Evolutionary conservation across 2,329 filamentous ascomycete genomes (phyloP).

Genomic region (Pyrenophora tritici-repentis): DNA sequence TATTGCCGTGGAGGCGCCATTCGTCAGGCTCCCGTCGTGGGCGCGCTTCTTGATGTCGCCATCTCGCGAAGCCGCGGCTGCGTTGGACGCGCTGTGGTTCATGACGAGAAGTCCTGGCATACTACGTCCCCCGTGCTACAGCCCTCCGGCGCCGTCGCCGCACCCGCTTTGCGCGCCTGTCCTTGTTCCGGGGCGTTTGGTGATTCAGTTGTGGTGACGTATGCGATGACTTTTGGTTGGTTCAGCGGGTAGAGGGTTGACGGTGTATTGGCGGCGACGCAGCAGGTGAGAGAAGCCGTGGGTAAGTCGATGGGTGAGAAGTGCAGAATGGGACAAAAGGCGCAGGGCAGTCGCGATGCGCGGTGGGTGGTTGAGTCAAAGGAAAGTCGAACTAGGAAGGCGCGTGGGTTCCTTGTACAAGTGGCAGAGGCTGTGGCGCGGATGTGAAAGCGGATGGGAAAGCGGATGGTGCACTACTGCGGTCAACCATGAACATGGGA

Average conservation of each 20-base stretch:
- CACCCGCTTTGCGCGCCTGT: conserved; percentile 20
- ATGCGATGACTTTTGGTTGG: not conserved
- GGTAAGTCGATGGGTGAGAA: not conserved
- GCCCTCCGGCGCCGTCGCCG: conserved; percentile 40
- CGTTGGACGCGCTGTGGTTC: conserved; percentile 51
- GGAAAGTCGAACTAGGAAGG: conserved; percentile 7
- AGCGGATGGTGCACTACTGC: too few species aligned
- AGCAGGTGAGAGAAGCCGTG: not conserved
- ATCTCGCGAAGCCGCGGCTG: conserved; percentile 37
- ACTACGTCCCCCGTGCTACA: conserved; percentile 40
- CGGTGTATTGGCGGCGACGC: not conserved
- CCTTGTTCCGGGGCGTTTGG: not conserved
- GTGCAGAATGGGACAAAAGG: too few species aligned
- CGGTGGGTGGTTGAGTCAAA: conserved; percentile 15
- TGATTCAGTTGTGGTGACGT: not conserved
- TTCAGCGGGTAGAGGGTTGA: too few species aligned
- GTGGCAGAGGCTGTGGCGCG: too few species aligned
- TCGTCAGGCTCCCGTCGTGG: conserved; percentile 37
- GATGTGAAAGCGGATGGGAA: too few species aligned
- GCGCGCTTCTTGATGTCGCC: conserved; percentile 38
- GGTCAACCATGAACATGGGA: too few species aligned
- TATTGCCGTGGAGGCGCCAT: conserved; percentile 26
- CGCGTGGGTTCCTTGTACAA: conserved; percentile 6
- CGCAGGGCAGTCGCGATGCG: not conserved
- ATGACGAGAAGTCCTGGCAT: conserved; percentile 58